Base-by-base conservation (phyloP, 2,329 filamentous ascomycete species). In the Biscogniauxia mediterranea region DNA sequence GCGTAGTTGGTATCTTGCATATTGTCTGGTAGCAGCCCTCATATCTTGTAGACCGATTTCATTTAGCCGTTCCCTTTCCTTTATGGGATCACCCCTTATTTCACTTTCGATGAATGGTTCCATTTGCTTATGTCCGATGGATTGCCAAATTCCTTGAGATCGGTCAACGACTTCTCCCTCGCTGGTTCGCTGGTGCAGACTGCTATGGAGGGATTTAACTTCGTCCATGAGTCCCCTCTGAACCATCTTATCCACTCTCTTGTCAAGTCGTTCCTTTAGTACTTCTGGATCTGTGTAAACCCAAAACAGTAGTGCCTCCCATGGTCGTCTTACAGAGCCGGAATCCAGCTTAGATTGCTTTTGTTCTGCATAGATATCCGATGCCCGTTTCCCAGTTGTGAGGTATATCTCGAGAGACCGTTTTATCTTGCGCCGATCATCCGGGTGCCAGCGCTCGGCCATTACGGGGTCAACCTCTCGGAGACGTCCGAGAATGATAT, bases 101-200 rank as follows among this genome's bases (percentile, higher is more conserved):
- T 80, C 62, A 1, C 84, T 83, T 1, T 77, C 69, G 23, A 93
- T 78, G 70, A 93, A 97, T 0, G 85, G 82, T 60, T 90, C 84
- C 71, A 98, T 90, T 72, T 99, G 92, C 73, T 96, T 97, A 77
- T 93, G 97, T 0, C 95, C 95, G 64, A 99, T 99, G 1, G 93
- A 95, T 57, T 96, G 90, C 93, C 94, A 99, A 52, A 99, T 96
- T 0, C 95, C 96, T 57, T 88, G 87, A 1, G 85, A 90, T 66
- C 86, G 83, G 71, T 98, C 92, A 1, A 95, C 76, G 0, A 75
- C 66, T 1, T 80, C 75, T 0, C 86, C 89, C 1, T 78, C 70
- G 0, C 77, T 72, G 0, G 73, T 65, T 19, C 71, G 72, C 1
- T 69, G 58, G 19, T 66, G 74, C 3, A 77, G 71, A 54, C 80